A percentile compares a stretch with the other conserved stretches of the same genome.
Conservation (phyloP, 345 rosid species). For the Acer campestre region DNA sequence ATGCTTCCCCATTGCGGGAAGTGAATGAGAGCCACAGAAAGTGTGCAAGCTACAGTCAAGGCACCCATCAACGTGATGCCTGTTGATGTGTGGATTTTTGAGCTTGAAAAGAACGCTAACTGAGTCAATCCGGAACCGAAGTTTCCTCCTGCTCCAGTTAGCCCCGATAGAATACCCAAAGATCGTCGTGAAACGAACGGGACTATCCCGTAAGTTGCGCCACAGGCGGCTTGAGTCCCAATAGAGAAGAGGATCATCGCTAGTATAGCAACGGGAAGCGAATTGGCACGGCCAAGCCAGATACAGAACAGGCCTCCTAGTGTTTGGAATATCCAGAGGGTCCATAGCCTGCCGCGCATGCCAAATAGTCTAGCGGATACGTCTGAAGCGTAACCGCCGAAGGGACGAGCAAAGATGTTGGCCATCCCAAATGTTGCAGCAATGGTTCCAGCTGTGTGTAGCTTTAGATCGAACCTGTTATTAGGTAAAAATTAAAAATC, state of each 20-base stretch:
- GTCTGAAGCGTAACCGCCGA: conserved; percentile 79
- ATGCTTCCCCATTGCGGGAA: conserved; percentile 90
- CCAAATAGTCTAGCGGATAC: conserved; percentile 56
- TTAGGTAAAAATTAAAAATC: neutral
- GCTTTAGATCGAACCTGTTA: conserved; percentile 65
- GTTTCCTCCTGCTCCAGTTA: conserved; percentile 81
- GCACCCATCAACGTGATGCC: conserved; percentile 71
- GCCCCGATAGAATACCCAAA: conserved; percentile 68
- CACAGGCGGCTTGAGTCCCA: conserved; percentile 86
- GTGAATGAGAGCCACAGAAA: conserved; percentile 63
- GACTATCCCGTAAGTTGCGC: conserved; percentile 73
- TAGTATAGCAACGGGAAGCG: conserved; percentile 65
- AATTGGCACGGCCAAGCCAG: conserved; percentile 69
- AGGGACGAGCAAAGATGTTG: conserved; percentile 72
- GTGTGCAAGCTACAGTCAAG: conserved; percentile 59
- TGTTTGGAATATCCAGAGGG: conserved; percentile 72
- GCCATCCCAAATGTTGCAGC: conserved; percentile 92
- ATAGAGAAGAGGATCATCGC: conserved; percentile 77
- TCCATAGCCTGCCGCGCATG: conserved; percentile 87
- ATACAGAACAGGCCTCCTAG: conserved; percentile 74
- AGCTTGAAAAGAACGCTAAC: conserved; percentile 55
- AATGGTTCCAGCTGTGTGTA: conserved; percentile 72
- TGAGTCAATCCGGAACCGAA: conserved; percentile 84
- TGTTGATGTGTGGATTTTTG: conserved; percentile 49
- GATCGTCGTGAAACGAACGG: conserved; percentile 75